Evolutionary conservation across 202 grass and related monocot genomes (phyloP).

Genomic region (Dendrocalamus latiflorus): DNA sequence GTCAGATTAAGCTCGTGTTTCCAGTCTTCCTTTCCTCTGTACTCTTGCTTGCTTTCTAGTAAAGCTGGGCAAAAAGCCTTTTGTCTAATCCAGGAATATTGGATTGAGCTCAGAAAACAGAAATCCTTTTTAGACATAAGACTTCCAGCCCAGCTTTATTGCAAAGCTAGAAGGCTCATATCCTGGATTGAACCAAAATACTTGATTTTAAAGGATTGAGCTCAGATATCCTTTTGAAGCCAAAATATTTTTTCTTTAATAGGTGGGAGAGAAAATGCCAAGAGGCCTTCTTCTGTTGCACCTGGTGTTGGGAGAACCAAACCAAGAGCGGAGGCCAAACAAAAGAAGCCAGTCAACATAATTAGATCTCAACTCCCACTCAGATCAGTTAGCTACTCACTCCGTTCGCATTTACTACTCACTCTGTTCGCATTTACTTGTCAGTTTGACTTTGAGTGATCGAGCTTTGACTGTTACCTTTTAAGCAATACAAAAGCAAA

Average conservation of each 20-base stretch:
- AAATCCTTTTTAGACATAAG: neutral
- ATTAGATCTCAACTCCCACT: neutral
- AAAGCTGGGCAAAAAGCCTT: neutral
- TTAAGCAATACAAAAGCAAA: too few relatives aligned
- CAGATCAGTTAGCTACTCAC: neutral
- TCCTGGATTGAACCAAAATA: neutral
- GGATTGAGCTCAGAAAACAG: neutral
- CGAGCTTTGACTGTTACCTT: too few relatives aligned
- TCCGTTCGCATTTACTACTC: too few relatives aligned
- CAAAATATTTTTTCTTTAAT: too few relatives aligned
- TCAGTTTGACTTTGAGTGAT: too few relatives aligned
- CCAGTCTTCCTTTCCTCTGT: neutral
- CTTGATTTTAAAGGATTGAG: neutral
- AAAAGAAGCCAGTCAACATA: neutral
- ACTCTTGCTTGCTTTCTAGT: neutral
- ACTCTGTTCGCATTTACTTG: too few relatives aligned
- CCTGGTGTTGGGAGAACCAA: neutral
- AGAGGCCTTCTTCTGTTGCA: neutral
- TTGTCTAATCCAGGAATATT: neutral
- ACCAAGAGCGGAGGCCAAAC: neutral
- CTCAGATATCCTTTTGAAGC: neutral
- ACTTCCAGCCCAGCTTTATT: neutral
- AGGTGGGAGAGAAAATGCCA: neutral
- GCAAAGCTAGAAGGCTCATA: neutral
- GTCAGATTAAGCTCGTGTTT: neutral